A percentile compares a stretch with the other conserved stretches of the same genome.
phyloP scores from a whole-genome alignment of 1,284 basidiomycete species.

The Psilocybe mexicana region DNA sequence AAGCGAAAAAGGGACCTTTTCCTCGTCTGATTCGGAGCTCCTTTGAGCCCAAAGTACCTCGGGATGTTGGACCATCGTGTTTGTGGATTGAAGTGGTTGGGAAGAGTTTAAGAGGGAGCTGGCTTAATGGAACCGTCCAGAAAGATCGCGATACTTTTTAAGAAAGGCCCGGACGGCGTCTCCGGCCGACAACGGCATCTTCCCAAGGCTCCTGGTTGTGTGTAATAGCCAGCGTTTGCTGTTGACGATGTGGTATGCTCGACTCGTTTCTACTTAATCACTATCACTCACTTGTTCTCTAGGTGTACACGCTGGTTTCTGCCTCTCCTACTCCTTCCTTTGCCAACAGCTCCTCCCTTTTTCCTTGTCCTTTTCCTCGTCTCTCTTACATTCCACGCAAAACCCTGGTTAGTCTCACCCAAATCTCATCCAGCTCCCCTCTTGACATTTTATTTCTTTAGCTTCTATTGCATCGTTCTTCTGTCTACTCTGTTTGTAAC shows the following conservation, averaged over 20 bases:
- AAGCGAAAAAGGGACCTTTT: conserved; percentile 56
- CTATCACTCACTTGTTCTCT: neutral
- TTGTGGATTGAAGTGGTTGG: conserved; percentile 20
- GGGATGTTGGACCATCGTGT: conserved; percentile 64
- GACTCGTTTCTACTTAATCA: neutral
- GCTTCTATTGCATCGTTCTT: conserved; percentile 81
- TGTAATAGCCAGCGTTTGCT: neutral
- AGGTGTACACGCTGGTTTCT: conserved; percentile 86
- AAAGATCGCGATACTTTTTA: conserved; percentile 32
- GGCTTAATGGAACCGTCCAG: conserved; percentile 39
- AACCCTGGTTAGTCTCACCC: conserved; percentile 65
- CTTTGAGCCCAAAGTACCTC: conserved; percentile 93
- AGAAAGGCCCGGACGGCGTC: conserved; percentile 8
- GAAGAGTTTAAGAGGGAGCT: conserved; percentile 19
- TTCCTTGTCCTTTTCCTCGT: conserved; percentile 74
- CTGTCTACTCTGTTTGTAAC: conserved; percentile 77
- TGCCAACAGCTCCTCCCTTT: conserved; percentile 77
- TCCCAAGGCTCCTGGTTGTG: no score
- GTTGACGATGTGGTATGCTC: conserved; percentile 36
- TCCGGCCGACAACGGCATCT: neutral
- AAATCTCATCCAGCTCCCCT: conserved; percentile 4
- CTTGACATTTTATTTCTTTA: conserved; percentile 28
- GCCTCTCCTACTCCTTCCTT: conserved; percentile 69
- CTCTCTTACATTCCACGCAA: conserved; percentile 72
- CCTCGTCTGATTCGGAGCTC: conserved; percentile 63